These are phyloP conservation scores for Sporothrix variecibatus DNA, from an alignment of 2,329 filamentous ascomycete species.

Conservation along the genomic window DNA sequence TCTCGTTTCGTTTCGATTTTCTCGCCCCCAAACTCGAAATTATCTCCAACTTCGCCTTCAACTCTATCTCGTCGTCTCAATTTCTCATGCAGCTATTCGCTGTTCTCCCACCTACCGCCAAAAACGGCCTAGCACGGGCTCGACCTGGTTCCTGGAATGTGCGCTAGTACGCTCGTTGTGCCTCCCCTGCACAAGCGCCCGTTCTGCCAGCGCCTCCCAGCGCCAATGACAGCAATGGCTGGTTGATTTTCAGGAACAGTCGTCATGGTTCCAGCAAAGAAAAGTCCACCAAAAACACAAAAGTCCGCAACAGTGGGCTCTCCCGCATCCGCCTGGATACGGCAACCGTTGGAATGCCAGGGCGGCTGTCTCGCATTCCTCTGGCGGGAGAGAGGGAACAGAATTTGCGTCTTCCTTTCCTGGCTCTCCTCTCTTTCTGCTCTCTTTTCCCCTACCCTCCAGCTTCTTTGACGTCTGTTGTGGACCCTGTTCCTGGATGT, in stretches of 20 bases:
- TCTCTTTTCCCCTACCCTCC: background rate
- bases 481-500: slow-evolving; percentile 18
- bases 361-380: background rate
- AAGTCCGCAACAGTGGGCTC: background rate
- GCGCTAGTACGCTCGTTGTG: background rate
- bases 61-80: background rate
- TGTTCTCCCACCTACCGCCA: background rate
- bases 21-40: background rate
- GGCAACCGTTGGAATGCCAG: slow-evolving; percentile 22
- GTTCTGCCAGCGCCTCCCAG: background rate
- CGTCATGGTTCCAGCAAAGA: background rate
- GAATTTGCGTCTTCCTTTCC: background rate
- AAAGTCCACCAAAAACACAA: background rate
- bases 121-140: background rate
- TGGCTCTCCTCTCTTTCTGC: background rate
- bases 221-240: background rate
- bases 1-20: background rate
- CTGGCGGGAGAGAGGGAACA: background rate
- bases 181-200: slow-evolving; percentile 13
- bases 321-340: background rate
- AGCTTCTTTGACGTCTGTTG: background rate
- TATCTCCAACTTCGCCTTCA: background rate
- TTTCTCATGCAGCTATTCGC: background rate
- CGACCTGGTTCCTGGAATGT: slow-evolving; percentile 15
- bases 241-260: slow-evolving; percentile 2